A percentile compares a stretch with the other conserved stretches of the same genome.
phyloP scores from a whole-genome alignment of 1,284 basidiomycete genomes.

The Leccinum pachyderme region DNA sequence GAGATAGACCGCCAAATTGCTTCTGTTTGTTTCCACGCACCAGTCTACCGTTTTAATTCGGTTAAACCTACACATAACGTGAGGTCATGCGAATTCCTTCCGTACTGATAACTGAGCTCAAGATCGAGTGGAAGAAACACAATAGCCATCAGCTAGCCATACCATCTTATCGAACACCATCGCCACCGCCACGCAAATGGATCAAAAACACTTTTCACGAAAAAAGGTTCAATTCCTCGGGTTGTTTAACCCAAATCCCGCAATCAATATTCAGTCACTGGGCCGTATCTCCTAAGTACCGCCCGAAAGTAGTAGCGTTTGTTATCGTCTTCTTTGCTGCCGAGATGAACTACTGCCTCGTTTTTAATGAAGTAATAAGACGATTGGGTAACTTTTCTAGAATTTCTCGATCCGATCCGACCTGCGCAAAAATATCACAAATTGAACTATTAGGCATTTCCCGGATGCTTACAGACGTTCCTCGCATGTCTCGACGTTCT shows the following conservation, averaged over 20 bases:
- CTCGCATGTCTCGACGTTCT: neutral
- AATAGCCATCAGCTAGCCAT: neutral
- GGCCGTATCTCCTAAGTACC: no score
- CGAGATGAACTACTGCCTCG: constrained; percentile 22
- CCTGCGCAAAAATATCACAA: neutral
- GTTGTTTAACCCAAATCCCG: no score
- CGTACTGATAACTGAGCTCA: neutral
- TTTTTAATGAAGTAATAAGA: constrained; percentile 13
- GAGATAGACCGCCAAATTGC: constrained; percentile 25
- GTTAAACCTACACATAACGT: neutral
- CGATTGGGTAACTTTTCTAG: neutral
- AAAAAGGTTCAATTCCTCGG: no score
- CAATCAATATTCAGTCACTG: no score
- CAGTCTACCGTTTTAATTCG: neutral
- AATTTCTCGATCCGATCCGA: neutral
- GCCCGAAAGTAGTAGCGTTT: neutral
- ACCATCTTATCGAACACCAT: neutral
- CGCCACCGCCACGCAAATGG: no score
- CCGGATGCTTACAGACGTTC: neutral
- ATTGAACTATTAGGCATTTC: neutral
- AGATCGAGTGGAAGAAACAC: neutral
- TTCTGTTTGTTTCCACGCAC: constrained; percentile 10
- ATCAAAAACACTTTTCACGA: no score
- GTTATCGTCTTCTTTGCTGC: constrained; percentile 5
- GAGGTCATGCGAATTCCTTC: neutral